phyloP scores from a whole-genome alignment of 225 moss, liverwort and hornwort genomes.

The Ulota crispa region DNA sequence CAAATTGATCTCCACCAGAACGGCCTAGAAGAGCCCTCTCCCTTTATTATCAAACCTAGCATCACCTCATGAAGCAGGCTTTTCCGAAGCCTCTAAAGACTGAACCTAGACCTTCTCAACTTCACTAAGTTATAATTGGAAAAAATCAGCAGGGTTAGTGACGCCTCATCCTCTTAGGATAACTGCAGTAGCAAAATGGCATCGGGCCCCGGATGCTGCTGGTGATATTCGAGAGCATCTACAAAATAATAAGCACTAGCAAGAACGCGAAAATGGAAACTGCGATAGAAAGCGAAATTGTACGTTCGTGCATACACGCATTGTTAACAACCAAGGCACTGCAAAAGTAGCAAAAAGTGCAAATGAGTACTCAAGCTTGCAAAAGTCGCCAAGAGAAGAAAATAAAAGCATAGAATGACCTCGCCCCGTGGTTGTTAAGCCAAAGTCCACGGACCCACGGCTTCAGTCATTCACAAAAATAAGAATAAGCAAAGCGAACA shows the following conservation, averaged over 20 bases:
- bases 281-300: conserved; percentile 13
- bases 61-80: conserved; percentile 25
- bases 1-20: conserved; percentile 26
- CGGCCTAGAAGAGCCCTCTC: conserved; percentile 19
- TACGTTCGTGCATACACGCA: conserved; percentile 31
- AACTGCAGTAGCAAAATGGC: conserved; percentile 11
- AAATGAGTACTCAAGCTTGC: conserved; percentile 17
- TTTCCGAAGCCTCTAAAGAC: conserved; percentile 22
- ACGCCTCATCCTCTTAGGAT: conserved; percentile 24
- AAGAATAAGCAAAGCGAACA: not conserved
- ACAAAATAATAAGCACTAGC: conserved; percentile 36
- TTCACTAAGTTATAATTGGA: conserved; percentile 24
- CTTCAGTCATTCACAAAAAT: not conserved
- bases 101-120: conserved; percentile 14
- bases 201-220: conserved; percentile 22
- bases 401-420: not conserved
- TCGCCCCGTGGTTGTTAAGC: not conserved
- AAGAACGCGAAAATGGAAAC: conserved; percentile 34
- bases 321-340: conserved; percentile 42
- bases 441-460: not conserved
- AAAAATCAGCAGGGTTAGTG: conserved; percentile 27
- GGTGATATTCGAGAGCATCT: conserved; percentile 18
- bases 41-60: conserved; percentile 32
- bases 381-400: not conserved
- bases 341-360: conserved; percentile 25